These are phyloP conservation scores for Ophiocordyceps sinensis DNA, from an alignment of 2,329 filamentous ascomycete species.

Conservation along the genomic window DNA sequence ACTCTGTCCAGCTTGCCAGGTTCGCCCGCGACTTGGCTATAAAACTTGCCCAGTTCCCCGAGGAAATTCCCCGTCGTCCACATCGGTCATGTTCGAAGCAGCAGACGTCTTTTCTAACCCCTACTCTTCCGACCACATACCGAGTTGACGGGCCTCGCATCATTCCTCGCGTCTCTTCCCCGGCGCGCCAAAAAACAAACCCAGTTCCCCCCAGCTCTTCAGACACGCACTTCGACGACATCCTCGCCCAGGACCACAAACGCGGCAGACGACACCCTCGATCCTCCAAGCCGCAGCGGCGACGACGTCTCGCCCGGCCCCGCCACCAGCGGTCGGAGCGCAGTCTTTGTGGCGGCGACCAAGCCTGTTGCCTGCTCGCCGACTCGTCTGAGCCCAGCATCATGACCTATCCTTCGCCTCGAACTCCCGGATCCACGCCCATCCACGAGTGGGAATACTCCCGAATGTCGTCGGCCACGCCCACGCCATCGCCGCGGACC, in stretches of 20 bases:
- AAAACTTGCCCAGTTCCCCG: conserved; percentile 11
- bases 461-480: conserved; percentile 37
- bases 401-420: conserved; percentile 25
- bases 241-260: no score
- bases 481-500: conserved; percentile 41
- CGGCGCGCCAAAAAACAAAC: neutral
- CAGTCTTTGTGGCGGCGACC: neutral
- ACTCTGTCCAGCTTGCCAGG: neutral
- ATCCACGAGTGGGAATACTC: conserved; percentile 38
- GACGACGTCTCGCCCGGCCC: no score
- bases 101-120: conserved; percentile 37
- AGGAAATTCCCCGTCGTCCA: conserved; percentile 17
- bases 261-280: no score
- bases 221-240: neutral
- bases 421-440: conserved; percentile 31
- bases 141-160: conserved; percentile 41
- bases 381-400: neutral
- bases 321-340: neutral
- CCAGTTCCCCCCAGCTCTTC: neutral
- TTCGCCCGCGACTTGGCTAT: conserved; percentile 11
- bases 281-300: no score
- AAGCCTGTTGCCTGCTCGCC: neutral
- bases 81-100: conserved; percentile 40
- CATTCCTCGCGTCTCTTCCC: conserved; percentile 20
- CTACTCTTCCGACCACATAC: conserved; percentile 46